Evolutionary conservation across 179 eudicot genomes (phyloP).

Genomic region (Silene vulgaris): DNA sequence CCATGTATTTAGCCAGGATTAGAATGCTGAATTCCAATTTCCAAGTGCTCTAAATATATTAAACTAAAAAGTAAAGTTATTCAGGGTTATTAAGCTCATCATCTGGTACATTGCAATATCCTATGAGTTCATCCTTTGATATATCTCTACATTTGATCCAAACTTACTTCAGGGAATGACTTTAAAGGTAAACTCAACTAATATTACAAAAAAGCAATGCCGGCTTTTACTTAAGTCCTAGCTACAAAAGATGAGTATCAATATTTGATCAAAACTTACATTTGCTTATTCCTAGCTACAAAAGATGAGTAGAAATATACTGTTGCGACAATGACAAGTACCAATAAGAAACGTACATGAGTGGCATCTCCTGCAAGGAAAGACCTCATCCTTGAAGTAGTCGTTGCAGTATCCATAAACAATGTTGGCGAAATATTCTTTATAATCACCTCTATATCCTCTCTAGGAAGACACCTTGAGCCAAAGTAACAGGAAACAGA

Average conservation of each 20-base stretch:
- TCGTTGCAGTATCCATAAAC: constrained; percentile 47
- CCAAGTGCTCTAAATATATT: not conserved
- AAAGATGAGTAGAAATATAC: not conserved
- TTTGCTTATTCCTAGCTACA: not conserved
- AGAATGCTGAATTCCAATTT: not conserved
- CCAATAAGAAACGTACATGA: constrained; percentile 37
- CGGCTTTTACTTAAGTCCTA: not conserved
- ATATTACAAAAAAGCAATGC: not conserved
- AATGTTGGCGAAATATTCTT: constrained; percentile 59
- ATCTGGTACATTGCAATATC: not conserved
- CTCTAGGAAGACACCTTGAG: constrained; percentile 59
- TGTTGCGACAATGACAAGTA: not conserved
- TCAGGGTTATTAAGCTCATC: not conserved
- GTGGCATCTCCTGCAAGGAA: constrained; percentile 33
- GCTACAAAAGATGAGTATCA: not conserved
- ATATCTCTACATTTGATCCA: not conserved
- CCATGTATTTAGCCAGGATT: constrained; percentile 16
- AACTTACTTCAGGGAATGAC: not conserved
- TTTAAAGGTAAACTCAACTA: not conserved
- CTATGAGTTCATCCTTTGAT: not conserved
- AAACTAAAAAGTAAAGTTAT: not conserved
- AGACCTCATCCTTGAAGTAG: constrained; percentile 56
- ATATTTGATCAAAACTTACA: not conserved
- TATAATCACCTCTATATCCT: constrained; percentile 51
- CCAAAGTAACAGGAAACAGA: not conserved